Base-by-base conservation (phyloP, 75 land plant species). In the Gnetum montanum region DNA sequence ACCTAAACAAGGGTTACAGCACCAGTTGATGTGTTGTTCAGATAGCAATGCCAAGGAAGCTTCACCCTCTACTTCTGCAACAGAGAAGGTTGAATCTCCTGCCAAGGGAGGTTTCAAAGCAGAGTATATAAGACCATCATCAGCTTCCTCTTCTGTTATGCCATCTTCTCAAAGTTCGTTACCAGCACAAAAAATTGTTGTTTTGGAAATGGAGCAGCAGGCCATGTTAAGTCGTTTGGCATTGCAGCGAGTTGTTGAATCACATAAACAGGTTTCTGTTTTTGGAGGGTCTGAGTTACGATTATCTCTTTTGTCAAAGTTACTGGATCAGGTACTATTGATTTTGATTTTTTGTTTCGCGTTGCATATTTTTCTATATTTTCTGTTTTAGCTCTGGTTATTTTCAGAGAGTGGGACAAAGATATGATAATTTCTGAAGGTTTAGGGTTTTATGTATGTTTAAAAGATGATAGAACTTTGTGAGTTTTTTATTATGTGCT, bases 221-320 rank as follows among this genome's bases (percentile, higher is more conserved):
- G 72, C 75, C 61, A 23, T 71, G 15, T 53, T 95, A 19, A 75
- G 82, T 43, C 75, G 70, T 43, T 54, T 59, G 31, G 74, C 88
- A 49, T 81, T 80, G 52, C 36, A 54, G 30, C 99, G 96, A 28
- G 75, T 95, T 36, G 18, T 95, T 59, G 85, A 86, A 50, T 75
- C 78, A 34, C 75, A 83, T 59, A 86, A 76, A 49, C 67, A 79
- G 48, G 60, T 84, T 20, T 62, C 73, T 33, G 68, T 74, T 22
- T 75, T 83, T 58, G 96, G 91, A 25, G 84, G 88, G 6, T 64
- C 80, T 55, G 72, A 78, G 44, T 43, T 77, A 16, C 86, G 75
- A 4, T 67, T 79, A 46, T 72, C 86, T 4, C 47, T 95, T 40
- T 79, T 95, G 55, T 75, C 91, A 35, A 71, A 72, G 31, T 43